phyloP scores from a whole-genome alignment of 768 basidiomycete species.

The Galerina marginata region DNA sequence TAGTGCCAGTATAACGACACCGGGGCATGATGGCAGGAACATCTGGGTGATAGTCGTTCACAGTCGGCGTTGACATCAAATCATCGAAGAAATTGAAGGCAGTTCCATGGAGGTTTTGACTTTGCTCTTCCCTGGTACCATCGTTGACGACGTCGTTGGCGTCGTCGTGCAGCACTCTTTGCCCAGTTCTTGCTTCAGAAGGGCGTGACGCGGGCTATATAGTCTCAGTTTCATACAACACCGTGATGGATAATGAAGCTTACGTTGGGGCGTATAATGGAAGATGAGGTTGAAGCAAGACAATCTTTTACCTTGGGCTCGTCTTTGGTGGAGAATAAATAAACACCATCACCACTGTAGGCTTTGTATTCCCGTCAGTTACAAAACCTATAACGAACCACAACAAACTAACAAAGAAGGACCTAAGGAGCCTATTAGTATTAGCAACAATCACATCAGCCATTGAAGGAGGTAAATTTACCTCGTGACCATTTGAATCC shows the following conservation, averaged over 20 bases:
- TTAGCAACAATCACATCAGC: not conserved
- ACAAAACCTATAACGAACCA: slow-evolving; percentile 3
- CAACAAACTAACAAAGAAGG: slow-evolving; percentile 57
- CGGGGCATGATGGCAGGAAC: slow-evolving; percentile 47
- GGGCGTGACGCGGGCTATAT: no score
- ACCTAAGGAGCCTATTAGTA: slow-evolving; percentile 46
- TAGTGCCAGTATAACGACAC: slow-evolving; percentile 66
- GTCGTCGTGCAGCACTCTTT: slow-evolving; percentile 3
- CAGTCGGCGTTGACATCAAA: slow-evolving; percentile 13
- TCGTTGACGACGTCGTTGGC: not conserved
- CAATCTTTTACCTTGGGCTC: slow-evolving; percentile 43
- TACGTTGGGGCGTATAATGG: slow-evolving; percentile 27
- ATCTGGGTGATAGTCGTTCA: not conserved
- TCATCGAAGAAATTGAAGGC: not conserved
- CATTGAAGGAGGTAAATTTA: slow-evolving; percentile 31
- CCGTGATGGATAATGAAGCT: no score
- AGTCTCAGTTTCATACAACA: no score
- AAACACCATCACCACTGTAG: slow-evolving; percentile 74
- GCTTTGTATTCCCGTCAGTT: slow-evolving; percentile 46
- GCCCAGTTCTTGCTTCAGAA: not conserved
- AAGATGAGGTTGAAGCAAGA: slow-evolving; percentile 29
- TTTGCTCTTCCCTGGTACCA: not conserved
- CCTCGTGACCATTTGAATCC: slow-evolving; percentile 75
- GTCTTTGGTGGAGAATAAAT: slow-evolving; percentile 76
- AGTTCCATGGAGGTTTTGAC: not conserved